Base-by-base conservation (phyloP, 129 eudicot genomes). In the Artemisia tridentata region DNA sequence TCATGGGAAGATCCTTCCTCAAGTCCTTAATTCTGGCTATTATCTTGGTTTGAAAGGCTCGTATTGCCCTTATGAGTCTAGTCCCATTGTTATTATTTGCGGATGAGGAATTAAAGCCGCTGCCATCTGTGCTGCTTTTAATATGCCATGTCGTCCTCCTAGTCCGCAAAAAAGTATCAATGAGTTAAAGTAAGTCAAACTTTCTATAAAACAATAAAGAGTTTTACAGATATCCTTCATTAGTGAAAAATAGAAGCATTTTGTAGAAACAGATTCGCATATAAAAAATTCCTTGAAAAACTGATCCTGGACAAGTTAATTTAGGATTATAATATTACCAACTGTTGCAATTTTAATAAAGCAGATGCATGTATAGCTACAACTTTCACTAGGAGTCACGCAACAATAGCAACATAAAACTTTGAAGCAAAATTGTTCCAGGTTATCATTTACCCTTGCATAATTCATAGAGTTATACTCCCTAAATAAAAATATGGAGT, bases 131-230 rank as follows among this genome's bases (percentile, higher is more conserved):
- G 29, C 78, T 86, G 75, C 89, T 85, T 73, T 80, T 78, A 70
- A 88, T 60, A 67, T 69, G 79, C 88, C 90, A 84, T 15, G 52
- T 57, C 86, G 58, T 69, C 79, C 79, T 84, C 90, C 97, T 91
- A 79, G 59, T 20, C 62, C 47, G 55, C 55, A 31, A 55, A 41
- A 34, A 59, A 8, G 31, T 3, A 43, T 57, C 12, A 57, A 57
- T 57, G 10, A 4, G 3, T 57, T n/a, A 27, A 23, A 56, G 62
- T 4, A n/a, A 60, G n/a, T 14, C 65, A 59, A 27, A 31, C 41
- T 31, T 31, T 7, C 45, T 38, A 38, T 38, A n/a, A 25, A 60
- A 23, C 5, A 60, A 21, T 23, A 21, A 58, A 58, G 45, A 27
- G 46, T 14, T 0, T n/a, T 67, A 20, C 5, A 51, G 3, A 68